Conservation (phyloP, 2,329 filamentous ascomycete species). For the Fusarium musae region DNA sequence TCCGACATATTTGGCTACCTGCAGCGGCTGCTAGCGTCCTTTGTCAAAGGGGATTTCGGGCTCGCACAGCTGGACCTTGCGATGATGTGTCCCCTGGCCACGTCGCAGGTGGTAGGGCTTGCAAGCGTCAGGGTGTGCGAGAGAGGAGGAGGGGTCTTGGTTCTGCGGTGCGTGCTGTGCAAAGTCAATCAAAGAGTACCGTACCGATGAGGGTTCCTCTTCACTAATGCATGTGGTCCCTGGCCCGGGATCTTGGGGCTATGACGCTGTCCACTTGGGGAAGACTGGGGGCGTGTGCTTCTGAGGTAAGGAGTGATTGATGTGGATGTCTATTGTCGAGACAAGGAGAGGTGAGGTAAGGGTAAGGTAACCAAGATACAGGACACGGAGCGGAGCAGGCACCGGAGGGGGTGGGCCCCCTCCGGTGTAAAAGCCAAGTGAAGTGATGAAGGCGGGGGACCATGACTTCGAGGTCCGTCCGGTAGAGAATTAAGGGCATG, state of each 20-base stretch:
- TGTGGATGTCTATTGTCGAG: conserved; percentile 29
- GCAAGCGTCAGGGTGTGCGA: conserved; percentile 55
- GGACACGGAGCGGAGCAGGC: conserved; percentile 32
- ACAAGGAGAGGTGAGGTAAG: conserved; percentile 16
- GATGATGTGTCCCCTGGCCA: conserved; percentile 71
- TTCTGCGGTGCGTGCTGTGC: conserved; percentile 66
- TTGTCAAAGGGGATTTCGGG: conserved; percentile 64
- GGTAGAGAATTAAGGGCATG: background rate
- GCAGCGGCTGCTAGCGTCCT: conserved; percentile 72
- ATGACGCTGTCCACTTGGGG: conserved; percentile 52
- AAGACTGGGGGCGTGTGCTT: conserved; percentile 41
- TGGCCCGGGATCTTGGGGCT: conserved; percentile 56
- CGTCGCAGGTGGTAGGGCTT: conserved; percentile 69
- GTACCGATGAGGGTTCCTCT: conserved; percentile 45
- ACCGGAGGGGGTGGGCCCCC: conserved; percentile 41
- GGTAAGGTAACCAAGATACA: conserved; percentile 25
- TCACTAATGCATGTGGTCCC: conserved; percentile 48
- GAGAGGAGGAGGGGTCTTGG: conserved; percentile 50
- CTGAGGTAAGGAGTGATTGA: conserved; percentile 38
- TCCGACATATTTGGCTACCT: conserved; percentile 91
- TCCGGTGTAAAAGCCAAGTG: conserved; percentile 24
- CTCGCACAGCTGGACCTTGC: conserved; percentile 66
- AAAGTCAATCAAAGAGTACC: conserved; percentile 62
- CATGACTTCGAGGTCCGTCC: conserved; percentile 31
- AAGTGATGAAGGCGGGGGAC: conserved; percentile 5